Conservation (phyloP, 1,284 basidiomycete genomes). For the Inonotus obliquus region DNA sequence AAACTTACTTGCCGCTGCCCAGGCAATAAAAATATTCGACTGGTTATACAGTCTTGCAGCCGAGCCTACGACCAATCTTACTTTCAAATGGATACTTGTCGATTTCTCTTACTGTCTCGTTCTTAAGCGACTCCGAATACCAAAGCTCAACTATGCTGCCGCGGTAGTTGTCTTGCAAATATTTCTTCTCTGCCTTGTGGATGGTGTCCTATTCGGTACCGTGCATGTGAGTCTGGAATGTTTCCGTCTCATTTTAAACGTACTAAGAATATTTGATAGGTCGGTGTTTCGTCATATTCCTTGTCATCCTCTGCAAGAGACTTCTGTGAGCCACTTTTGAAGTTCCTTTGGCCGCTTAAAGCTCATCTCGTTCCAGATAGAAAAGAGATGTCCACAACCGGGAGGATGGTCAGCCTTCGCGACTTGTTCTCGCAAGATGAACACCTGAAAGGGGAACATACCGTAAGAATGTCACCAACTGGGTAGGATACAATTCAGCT, state of each 20-base stretch:
- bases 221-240: slow-evolving; percentile 30
- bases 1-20: slow-evolving; percentile 2
- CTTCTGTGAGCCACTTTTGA: slow-evolving; percentile 9
- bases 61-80: slow-evolving; percentile 34
- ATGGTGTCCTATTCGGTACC: slow-evolving; percentile 71
- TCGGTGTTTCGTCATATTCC: slow-evolving; percentile 25
- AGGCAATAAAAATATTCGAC: slow-evolving; percentile 68
- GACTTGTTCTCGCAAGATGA: slow-evolving; percentile 36
- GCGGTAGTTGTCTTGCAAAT: slow-evolving; percentile 59
- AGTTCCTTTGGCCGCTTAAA: not conserved
- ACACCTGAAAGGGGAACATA: slow-evolving; percentile 85
- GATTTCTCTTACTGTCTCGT: slow-evolving; percentile 59
- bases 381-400: slow-evolving; percentile 36
- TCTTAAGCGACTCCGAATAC: slow-evolving; percentile 70
- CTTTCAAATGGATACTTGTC: slow-evolving; percentile 67
- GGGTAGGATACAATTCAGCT: slow-evolving; percentile 28
- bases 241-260: slow-evolving; percentile 12
- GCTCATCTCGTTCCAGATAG: slow-evolving; percentile 3
- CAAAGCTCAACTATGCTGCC: slow-evolving; percentile 66
- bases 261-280: slow-evolving; percentile 24
- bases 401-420: slow-evolving; percentile 43
- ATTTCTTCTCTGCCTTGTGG: slow-evolving; percentile 49
- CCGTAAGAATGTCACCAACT: slow-evolving; percentile 85
- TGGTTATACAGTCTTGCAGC: slow-evolving; percentile 48
- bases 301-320: slow-evolving; percentile 14